phyloP scores from a whole-genome alignment of 2,329 filamentous ascomycete genomes.

The Blumeria graminis region DNA sequence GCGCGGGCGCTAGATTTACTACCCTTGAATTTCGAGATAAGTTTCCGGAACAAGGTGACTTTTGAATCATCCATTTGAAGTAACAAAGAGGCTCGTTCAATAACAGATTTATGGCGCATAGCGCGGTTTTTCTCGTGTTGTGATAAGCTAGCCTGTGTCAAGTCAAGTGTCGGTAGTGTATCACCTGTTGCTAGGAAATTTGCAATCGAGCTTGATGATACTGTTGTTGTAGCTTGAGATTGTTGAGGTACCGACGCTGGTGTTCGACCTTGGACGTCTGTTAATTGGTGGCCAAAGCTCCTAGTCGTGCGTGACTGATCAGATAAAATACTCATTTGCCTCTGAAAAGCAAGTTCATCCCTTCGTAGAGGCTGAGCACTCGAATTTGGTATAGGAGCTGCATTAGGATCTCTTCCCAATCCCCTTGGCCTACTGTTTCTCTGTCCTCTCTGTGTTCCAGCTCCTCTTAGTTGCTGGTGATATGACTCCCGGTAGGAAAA shows the following conservation, averaged over 20 bases:
- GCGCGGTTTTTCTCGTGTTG: constrained; percentile 62
- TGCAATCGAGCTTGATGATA: constrained; percentile 6
- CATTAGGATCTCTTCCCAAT: constrained; percentile 67
- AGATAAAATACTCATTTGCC: constrained; percentile 76
- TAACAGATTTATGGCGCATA: constrained; percentile 59
- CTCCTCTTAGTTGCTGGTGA: constrained; percentile 26
- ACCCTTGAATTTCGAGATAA: constrained; percentile 56
- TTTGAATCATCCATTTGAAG: constrained; percentile 56
- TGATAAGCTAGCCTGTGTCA: constrained; percentile 25
- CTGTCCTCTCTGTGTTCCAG: constrained; percentile 16
- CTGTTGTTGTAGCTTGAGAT: constrained; percentile 4
- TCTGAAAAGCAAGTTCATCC: constrained; percentile 76
- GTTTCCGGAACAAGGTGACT: constrained; percentile 50
- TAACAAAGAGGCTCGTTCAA: constrained; percentile 63
- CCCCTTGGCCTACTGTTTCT: constrained; percentile 16
- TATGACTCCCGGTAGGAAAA: constrained; percentile 65
- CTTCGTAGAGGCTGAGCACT: constrained; percentile 60
- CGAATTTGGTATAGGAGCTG: constrained; percentile 51
- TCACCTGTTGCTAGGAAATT: constrained; percentile 7
- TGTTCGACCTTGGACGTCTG: background rate
- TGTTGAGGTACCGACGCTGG: constrained; percentile 9
- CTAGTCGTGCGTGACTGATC: constrained; percentile 58
- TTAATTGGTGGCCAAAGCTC: constrained; percentile 53
- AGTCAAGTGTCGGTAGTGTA: constrained; percentile 27
- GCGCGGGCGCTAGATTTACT: constrained; percentile 45